Conservation (phyloP, 192 early-diverging fungal species). For the Jimgerdemannia lactiflua region DNA sequence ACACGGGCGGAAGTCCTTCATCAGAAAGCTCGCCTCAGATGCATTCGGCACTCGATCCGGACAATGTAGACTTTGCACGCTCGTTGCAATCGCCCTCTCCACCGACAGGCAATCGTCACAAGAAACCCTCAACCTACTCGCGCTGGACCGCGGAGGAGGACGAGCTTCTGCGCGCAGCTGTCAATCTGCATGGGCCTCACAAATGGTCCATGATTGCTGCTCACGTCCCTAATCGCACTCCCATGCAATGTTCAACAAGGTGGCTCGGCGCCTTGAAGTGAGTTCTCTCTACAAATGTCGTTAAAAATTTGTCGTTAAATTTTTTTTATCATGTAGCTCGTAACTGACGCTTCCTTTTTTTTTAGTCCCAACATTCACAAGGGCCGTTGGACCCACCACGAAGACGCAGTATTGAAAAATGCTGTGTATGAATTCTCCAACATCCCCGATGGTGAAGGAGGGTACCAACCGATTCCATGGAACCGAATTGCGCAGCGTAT, state of each 20-base stretch:
- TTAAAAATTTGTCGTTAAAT: background rate
- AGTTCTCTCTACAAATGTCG: background rate
- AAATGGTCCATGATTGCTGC: slow-evolving; percentile 48
- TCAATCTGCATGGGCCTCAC: slow-evolving; percentile 41
- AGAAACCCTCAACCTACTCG: slow-evolving; percentile 38
- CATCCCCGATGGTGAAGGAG: slow-evolving; percentile 33
- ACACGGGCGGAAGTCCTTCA: no score
- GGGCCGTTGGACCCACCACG: slow-evolving; percentile 47
- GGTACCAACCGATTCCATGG: slow-evolving; percentile 38
- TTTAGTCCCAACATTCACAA: slow-evolving; percentile 45
- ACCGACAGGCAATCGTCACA: slow-evolving; percentile 23
- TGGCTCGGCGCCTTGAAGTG: slow-evolving; percentile 49
- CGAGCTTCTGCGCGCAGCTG: slow-evolving; percentile 34
- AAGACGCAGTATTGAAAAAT: slow-evolving; percentile 37
- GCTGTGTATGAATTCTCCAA: slow-evolving; percentile 40
- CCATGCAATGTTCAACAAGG: slow-evolving; percentile 50
- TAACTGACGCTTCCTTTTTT: background rate
- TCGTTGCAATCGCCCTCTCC: slow-evolving; percentile 2
- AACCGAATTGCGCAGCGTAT: slow-evolving; percentile 44
- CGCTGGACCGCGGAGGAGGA: slow-evolving; percentile 47
- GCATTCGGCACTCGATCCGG: no score
- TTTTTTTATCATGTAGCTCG: background rate
- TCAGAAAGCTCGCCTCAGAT: no score
- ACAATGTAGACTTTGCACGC: no score
- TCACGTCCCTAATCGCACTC: slow-evolving; percentile 46